These are phyloP conservation scores for Sphagnurus paluster DNA, from an alignment of 1,284 basidiomycete genomes.

Conservation along the genomic window DNA sequence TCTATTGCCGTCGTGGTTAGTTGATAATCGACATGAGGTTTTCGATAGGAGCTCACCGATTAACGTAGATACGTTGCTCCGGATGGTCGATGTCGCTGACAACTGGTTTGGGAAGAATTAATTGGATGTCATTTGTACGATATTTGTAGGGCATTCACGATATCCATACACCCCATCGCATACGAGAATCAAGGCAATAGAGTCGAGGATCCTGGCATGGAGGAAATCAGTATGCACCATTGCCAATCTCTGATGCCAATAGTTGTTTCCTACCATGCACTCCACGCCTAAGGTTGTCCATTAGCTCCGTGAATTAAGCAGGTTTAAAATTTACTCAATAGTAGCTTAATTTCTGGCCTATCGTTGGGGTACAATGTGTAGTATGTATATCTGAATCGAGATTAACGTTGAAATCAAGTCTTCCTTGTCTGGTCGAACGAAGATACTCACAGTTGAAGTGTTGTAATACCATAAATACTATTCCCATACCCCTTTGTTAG, in stretches of 20 bases:
- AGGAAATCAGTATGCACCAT: not conserved
- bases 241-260: not conserved
- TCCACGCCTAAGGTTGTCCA: not conserved
- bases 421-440: not conserved
- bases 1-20: not conserved
- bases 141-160: slow-evolving; percentile 4
- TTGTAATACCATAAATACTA: slow-evolving; percentile 20
- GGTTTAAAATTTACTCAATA: slow-evolving; percentile 5
- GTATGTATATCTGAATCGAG: not conserved
- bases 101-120: not conserved
- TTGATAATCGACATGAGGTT: not conserved
- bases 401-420: not conserved
- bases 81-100: slow-evolving; percentile 2
- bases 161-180: slow-evolving; percentile 19
- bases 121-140: not conserved
- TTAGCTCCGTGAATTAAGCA: not conserved
- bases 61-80: not conserved
- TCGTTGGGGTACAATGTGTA: slow-evolving; percentile 15
- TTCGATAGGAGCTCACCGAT: not conserved
- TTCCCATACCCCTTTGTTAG: not conserved
- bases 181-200: slow-evolving; percentile 16
- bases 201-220: slow-evolving; percentile 15
- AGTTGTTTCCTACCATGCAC: slow-evolving; percentile 1
- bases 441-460: slow-evolving; percentile 14
- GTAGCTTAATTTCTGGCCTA: slow-evolving; percentile 6